phyloP scores from a whole-genome alignment of 148 eudicot genomes.

The Rhododendron ovatum region DNA sequence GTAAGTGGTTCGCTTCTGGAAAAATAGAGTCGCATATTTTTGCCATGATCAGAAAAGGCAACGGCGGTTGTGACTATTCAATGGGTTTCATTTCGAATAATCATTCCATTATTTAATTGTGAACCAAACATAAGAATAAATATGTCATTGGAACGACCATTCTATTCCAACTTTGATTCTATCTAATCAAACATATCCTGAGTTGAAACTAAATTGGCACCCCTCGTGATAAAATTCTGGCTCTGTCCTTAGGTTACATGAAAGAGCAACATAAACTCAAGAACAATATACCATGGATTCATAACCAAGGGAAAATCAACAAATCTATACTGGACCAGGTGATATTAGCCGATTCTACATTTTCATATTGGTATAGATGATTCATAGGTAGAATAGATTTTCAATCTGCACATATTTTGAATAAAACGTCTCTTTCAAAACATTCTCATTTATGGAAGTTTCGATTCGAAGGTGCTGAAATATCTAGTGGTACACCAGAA shows the following conservation, averaged over 20 bases:
- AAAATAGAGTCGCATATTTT: no score
- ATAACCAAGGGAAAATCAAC: not conserved
- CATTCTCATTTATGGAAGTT: not conserved
- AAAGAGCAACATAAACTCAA: not conserved
- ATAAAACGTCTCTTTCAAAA: not conserved
- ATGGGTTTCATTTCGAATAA: no score
- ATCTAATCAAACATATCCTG: no score
- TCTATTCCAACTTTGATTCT: no score
- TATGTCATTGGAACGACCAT: no score
- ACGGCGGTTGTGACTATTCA: no score
- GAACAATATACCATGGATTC: not conserved
- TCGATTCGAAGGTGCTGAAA: constrained; percentile 27
- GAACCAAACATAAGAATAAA: no score
- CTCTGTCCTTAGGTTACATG: not conserved
- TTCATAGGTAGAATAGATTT: not conserved
- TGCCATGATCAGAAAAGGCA: no score
- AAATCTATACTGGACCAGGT: not conserved
- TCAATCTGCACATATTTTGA: not conserved
- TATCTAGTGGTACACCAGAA: constrained; percentile 63
- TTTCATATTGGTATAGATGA: not conserved
- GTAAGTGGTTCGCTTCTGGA: no score
- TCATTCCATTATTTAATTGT: no score
- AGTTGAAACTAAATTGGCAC: not conserved
- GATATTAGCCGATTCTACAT: not conserved
- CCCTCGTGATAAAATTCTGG: not conserved